Base-by-base conservation (phyloP, 805 yeast genomes). In the Nakazawaea sp. region DNA sequence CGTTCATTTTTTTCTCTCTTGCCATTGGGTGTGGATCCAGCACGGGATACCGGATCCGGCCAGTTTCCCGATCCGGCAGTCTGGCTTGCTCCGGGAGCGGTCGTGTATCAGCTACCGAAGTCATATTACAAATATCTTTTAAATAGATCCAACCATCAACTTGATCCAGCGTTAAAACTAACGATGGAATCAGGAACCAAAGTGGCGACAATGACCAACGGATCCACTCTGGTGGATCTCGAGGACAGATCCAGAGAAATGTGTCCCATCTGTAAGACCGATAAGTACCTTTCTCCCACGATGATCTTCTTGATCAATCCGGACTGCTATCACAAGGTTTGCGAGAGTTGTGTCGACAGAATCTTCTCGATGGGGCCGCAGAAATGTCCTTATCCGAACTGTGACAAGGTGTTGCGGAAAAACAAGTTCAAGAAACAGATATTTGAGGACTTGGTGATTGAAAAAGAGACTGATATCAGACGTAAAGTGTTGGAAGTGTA, bases 221-320 rank as follows among this genome's bases (percentile, higher is more conserved):
- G n/a, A n/a, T n/a, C n/a, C n/a, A n/a, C n/a, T n/a, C n/a, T 27
- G 12, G 18, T 16, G 7, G 40, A 36, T 26, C 16, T 36, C 3
- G 79, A 71, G 36, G 81, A 74, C 39, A 58, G 70, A 43, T 53
- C 72, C 37, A 68, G 69, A 66, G 95, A 86, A 58, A 82, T 89
- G 78, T 92, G 99, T 67, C 97, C 97, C 21, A 87, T 92, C 51
- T 92, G 99, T 69, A 87, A 90, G 61, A 87, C 97, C 32, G 96
- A 90, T 60, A 67, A 89, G 56, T 92, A 92, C 58, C 68, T 92
- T 43, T 86, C 95, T 31, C 97, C 97, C 18, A 87, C 89, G 48
- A 83, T 92, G 81, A 78, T 72, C 46, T 90, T 92, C 54, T 73
- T 90, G 38, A 88, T 92, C 45, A 92, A 92, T 51, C 95, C 97